Evolutionary conservation across 306 rosid genomes (phyloP).

Genomic region (Prunus dulcis): DNA sequence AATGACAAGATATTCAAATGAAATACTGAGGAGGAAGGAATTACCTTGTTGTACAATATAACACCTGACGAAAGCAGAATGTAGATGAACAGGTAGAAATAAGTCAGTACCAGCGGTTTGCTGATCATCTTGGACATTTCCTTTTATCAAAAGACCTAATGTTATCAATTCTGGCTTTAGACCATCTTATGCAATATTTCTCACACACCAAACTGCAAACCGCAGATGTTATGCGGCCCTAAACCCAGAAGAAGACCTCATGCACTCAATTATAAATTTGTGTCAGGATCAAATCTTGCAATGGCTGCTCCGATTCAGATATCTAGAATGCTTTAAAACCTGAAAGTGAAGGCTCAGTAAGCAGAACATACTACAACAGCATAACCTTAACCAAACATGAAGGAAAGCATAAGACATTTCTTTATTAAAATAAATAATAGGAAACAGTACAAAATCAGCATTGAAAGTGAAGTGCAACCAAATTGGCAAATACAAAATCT

Average conservation of each 20-base stretch:
- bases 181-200: constrained; percentile 9
- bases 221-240: not conserved
- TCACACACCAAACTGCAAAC: constrained; percentile 1
- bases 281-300: constrained; percentile 9
- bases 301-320: constrained; percentile 7
- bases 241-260: constrained; percentile 7
- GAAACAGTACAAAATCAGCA: not conserved
- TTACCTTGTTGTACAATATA: constrained; percentile 93
- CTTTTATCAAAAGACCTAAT: not conserved
- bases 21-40: not conserved
- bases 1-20: not conserved
- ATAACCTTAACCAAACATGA: constrained; percentile 9
- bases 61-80: constrained; percentile 90
- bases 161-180: not conserved
- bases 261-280: not conserved
- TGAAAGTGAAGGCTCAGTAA: constrained; percentile 1
- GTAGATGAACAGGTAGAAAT: constrained; percentile 73
- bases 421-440: not conserved
- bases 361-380: not conserved
- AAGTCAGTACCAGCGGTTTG: constrained; percentile 75
- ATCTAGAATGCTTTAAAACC: constrained; percentile 6
- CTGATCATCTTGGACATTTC: constrained; percentile 50
- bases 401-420: constrained; percentile 6
- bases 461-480: not conserved
- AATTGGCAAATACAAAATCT: not conserved